A percentile compares a stretch with the other conserved stretches of the same genome.
Evolutionary conservation across 2,329 filamentous ascomycete species (phyloP).

Genomic region (Sporothrix dimorphospora): DNA sequence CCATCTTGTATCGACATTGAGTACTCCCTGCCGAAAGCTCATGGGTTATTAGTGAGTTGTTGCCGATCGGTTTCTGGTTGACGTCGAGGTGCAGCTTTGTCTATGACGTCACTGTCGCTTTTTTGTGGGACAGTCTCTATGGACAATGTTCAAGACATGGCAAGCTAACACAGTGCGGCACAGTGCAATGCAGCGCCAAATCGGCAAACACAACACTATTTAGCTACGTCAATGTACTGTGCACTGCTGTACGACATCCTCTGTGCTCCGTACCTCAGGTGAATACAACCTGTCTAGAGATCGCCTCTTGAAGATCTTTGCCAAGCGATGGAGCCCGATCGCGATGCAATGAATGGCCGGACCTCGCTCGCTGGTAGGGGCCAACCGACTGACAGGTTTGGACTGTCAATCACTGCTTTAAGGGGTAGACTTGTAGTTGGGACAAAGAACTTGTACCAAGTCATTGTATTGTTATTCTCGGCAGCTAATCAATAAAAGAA

Average conservation of each 20-base stretch:
- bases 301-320: background rate
- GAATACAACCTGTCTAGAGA: no score
- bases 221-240: conserved; percentile 4
- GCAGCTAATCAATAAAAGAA: background rate
- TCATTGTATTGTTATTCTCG: background rate
- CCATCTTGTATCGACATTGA: background rate
- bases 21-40: conserved; percentile 23
- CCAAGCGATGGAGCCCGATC: conserved; percentile 5
- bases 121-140: conserved; percentile 47
- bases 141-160: background rate
- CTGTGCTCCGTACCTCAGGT: background rate
- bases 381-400: background rate
- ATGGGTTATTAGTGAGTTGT: conserved; percentile 29
- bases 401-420: background rate
- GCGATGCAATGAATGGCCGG: background rate
- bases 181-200: background rate
- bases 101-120: conserved; percentile 62
- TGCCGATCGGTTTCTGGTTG: conserved; percentile 40
- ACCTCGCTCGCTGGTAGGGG: background rate
- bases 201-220: background rate
- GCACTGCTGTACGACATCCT: background rate
- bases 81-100: conserved; percentile 62
- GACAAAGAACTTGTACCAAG: background rate
- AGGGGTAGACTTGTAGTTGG: background rate
- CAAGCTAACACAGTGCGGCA: background rate